Base-by-base conservation (phyloP, 306 rosid genomes). In the Chamaecrista fasciculata region DNA sequence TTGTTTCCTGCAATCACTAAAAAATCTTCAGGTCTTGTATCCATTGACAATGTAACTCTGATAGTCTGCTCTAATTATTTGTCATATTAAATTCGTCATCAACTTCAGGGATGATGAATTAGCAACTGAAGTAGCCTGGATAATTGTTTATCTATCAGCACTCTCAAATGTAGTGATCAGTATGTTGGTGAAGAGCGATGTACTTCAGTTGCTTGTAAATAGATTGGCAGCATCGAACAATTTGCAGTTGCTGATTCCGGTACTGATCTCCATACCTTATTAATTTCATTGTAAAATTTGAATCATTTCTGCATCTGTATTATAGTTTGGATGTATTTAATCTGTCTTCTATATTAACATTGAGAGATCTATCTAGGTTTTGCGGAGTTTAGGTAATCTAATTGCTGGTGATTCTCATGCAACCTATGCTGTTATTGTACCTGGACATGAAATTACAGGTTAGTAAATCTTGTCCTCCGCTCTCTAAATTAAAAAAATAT, bases 111-210 rank as follows among this genome's bases (percentile, higher is more conserved):
- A 95, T 40, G 97, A 91, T 62, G 96, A 91, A 69, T 79, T 91
- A 82, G 91, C 91, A 37, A 95, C 97, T 73, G 99, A 95, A 82
- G 92, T 91, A 70, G 96, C 95, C 62, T 95, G 97, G 99, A 95
- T 95, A 46, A 86, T 87, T 64, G 97, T 89, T 71, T 95, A 95
- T 83, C 89, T 95, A 15, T 91, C 97, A 11, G 96, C 97, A 15
- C 96, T 91, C 79, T 91, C 97, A 80, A 87, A 95, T 77, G 63
- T 84, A 39, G 97, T 96, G 63, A 84, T 87, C 39, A 26, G 86
- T 69, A 70, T 87, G 82, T 80, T 91, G 69, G 89, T 86, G 87
- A 87, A 89, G 89, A 84, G 85, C 7, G 93, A 87, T 37, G 88
- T 83, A 62, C 87, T 89, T 81, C 91, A 84, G 79, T 82, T 95